phyloP scores from a whole-genome alignment of 2,329 filamentous ascomycete genomes.

The Cladorrhinum sp. region DNA sequence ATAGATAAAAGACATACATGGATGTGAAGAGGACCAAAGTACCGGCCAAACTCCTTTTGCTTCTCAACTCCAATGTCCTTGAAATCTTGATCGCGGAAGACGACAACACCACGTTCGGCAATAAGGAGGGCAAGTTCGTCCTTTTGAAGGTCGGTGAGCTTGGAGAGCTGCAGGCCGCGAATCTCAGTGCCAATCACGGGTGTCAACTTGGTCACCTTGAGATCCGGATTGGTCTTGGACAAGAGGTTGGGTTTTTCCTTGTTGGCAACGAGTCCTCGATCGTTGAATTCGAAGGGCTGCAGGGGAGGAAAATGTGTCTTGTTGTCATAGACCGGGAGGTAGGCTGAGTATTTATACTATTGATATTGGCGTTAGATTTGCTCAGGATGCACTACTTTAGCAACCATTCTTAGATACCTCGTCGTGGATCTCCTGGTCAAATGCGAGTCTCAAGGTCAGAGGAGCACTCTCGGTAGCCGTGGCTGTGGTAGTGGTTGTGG shows the following conservation, averaged over 20 bases:
- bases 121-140: conserved; percentile 43
- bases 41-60: conserved; percentile 38
- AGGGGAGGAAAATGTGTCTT: conserved; percentile 31
- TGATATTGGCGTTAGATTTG: background rate
- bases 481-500: conserved; percentile 20
- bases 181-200: conserved; percentile 42
- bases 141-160: conserved; percentile 38
- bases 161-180: conserved; percentile 38
- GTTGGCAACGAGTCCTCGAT: conserved; percentile 33
- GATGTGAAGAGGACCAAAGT: conserved; percentile 40
- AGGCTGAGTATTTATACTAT: conserved; percentile 30
- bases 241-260: conserved; percentile 14
- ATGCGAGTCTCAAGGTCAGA: conserved; percentile 25
- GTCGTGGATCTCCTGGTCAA: conserved; percentile 26
- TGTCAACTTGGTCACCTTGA: conserved; percentile 31
- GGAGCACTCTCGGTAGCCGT: conserved; percentile 11
- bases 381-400: background rate
- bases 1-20: conserved; percentile 23
- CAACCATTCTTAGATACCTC: conserved; percentile 13
- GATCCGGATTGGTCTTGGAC: conserved; percentile 12
- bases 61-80: conserved; percentile 38
- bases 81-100: conserved; percentile 36
- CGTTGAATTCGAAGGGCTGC: conserved; percentile 32
- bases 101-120: conserved; percentile 39
- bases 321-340: conserved; percentile 36